Evolutionary conservation across 768 basidiomycete species (phyloP).

Genomic region (Pulveroboletus ravenelii): DNA sequence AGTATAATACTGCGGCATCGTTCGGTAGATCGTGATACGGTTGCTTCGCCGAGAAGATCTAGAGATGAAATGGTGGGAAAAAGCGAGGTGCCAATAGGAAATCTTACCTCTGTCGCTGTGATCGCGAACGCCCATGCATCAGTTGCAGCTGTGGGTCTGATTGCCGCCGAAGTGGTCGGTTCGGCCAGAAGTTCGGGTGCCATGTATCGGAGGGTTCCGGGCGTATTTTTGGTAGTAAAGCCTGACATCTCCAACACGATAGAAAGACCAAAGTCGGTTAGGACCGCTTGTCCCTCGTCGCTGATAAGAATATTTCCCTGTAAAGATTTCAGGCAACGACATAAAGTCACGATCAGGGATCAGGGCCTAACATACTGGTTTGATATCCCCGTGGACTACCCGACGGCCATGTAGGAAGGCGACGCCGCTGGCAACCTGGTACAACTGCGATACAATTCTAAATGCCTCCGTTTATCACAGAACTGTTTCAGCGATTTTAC

Average conservation of each 20-base stretch:
- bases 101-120: conserved; percentile 32
- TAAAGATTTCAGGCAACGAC: not conserved
- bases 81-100: not conserved
- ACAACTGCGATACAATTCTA: conserved; percentile 10
- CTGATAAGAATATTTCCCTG: conserved; percentile 37
- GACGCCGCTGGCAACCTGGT: conserved; percentile 19
- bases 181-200: conserved; percentile 31
- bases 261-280: conserved; percentile 40
- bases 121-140: conserved; percentile 38
- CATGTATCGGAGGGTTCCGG: conserved; percentile 39
- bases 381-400: conserved; percentile 36
- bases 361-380: conserved; percentile 27
- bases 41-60: conserved; percentile 24
- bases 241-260: conserved; percentile 33
- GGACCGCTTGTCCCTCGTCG: conserved; percentile 28
- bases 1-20: conserved; percentile 11
- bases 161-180: conserved; percentile 9
- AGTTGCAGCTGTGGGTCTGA: conserved; percentile 22
- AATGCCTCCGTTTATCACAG: not conserved
- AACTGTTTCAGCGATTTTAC: conserved; percentile 8
- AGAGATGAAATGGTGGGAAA: not conserved
- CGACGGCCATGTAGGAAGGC: conserved; percentile 20
- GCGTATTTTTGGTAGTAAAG: conserved; percentile 33
- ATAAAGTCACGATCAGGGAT: not conserved
- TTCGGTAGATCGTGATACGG: conserved; percentile 16